Evolutionary conservation across 2,329 filamentous ascomycete species (phyloP), one percentile per base, ranked within the genome.

Genomic region (Beauveria sp.): DNA sequence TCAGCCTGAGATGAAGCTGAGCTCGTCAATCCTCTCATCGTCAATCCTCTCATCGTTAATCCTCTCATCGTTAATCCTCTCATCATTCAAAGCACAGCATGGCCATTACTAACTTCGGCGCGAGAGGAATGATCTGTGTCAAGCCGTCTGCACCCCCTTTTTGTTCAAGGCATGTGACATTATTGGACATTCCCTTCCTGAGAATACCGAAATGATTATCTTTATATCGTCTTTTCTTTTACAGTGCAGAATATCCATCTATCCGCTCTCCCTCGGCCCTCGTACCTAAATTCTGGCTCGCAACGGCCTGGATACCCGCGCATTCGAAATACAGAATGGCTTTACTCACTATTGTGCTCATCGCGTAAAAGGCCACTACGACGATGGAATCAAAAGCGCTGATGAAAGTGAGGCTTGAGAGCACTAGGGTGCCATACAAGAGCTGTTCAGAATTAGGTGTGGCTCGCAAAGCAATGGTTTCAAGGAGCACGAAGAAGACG

Each of bases 1-100:
- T 38, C 30, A n/a, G 72, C 51, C 74, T 74, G 73, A 66, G 64
- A n/a, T 24, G n/a, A 42, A 14, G 34, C 18, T 10, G 16, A 9
- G 3, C 24, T 49, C 26, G 22, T 22, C 46, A 24, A 3, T 24
- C 3, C 3, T 24, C 22, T 24, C 22, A 24, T 24, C 22, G 22
- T 24, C 22, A 24, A 24, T 24, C 22, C 22, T 24, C 22, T 24
- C 22, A 22, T 22, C 22, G 22, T 24, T 3, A 24, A 24, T 24
- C 22, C 22, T 24, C 22, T 24, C 22, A 24, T 24, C 22, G 22
- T 24, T 3, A 24, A 24, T 24, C 22, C 22, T 24, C 16, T 18
- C 18, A 49, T 49, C 2, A 8, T 49, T 8, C 12, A 14, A 8
- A 26, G 46, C 46, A 12, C 20, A n/a, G 4, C 8, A 10, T 3